These are phyloP conservation scores for Prunus mongolica DNA, from an alignment of 306 rosid species.

Conservation along the genomic window DNA sequence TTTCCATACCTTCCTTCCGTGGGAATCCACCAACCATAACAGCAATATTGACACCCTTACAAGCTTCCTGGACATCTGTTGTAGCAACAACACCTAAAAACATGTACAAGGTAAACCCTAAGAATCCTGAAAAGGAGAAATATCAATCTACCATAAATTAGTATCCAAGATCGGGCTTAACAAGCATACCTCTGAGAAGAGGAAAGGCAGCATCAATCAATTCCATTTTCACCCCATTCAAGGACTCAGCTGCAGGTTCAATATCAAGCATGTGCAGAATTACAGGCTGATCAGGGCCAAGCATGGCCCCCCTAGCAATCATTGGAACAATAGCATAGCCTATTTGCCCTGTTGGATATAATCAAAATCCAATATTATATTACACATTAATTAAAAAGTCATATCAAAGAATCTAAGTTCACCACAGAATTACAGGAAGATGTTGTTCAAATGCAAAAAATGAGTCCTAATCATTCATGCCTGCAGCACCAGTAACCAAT, in stretches of 20 bases:
- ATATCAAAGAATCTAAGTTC: background rate
- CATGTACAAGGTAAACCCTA: background rate
- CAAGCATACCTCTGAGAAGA: slow-evolving; percentile 38
- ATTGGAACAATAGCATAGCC: slow-evolving; percentile 82
- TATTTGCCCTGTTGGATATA: slow-evolving; percentile 54
- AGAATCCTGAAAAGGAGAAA: background rate
- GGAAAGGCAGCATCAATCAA: slow-evolving; percentile 66
- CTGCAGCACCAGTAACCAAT: slow-evolving; percentile 84
- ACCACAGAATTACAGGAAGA: background rate
- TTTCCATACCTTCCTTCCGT: slow-evolving; percentile 81
- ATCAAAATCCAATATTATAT: slow-evolving; percentile 1
- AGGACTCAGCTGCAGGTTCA: slow-evolving; percentile 53
- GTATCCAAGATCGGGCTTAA: background rate
- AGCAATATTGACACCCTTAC: slow-evolving; percentile 58
- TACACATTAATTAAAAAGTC: background rate
- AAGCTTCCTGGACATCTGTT: slow-evolving; percentile 64
- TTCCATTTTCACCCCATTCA: slow-evolving; percentile 71
- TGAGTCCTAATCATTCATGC: slow-evolving; percentile 34
- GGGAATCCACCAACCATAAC: slow-evolving; percentile 77
- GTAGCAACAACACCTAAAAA: slow-evolving; percentile 62
- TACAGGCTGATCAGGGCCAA: slow-evolving; percentile 67
- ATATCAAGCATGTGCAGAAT: slow-evolving; percentile 73
- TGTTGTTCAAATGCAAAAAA: background rate
- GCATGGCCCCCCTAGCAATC: slow-evolving; percentile 73
- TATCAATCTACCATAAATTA: background rate